These are phyloP conservation scores for Ramularia collo-cygni DNA, from an alignment of 2,329 filamentous ascomycete genomes.

Conservation along the genomic window DNA sequence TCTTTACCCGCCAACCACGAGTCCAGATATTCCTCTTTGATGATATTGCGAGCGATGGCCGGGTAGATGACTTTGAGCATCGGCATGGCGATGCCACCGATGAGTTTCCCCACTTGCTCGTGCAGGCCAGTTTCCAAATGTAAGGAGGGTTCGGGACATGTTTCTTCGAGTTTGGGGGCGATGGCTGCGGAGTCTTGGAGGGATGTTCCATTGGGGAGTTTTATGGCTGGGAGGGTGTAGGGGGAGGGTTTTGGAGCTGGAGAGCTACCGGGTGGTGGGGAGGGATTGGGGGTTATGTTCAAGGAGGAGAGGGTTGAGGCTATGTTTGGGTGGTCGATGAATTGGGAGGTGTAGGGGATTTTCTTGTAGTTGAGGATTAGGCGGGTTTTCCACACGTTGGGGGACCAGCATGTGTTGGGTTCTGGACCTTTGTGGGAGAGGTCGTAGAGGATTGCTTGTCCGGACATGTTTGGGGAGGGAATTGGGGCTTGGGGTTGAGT, in stretches of 20 bases:
- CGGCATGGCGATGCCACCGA: slow-evolving; percentile 8
- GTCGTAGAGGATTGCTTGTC: slow-evolving; percentile 8
- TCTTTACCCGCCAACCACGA: slow-evolving; percentile 12
- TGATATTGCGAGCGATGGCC: slow-evolving; percentile 11
- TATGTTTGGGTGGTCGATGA: slow-evolving; percentile 11
- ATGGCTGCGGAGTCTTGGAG: slow-evolving; percentile 19
- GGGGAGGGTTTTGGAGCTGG: slow-evolving; percentile 2
- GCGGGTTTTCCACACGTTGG: slow-evolving; percentile 67
- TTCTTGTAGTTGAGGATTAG: slow-evolving; percentile 32
- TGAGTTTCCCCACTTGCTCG: slow-evolving; percentile 4
- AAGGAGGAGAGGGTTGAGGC: slow-evolving; percentile 9
- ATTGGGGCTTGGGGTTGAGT: no score
- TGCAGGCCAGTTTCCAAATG: slow-evolving; percentile 12
- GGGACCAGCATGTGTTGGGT: slow-evolving; percentile 51
- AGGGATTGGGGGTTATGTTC: slow-evolving; percentile 9
- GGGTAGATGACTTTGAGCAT: slow-evolving; percentile 19
- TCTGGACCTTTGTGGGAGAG: slow-evolving; percentile 5
- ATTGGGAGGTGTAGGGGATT: slow-evolving; percentile 17
- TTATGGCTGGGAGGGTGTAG: slow-evolving; percentile 19
- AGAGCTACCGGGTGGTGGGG: not conserved
- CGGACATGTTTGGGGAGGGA: not conserved
- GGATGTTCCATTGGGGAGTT: slow-evolving; percentile 10
- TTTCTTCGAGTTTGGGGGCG: slow-evolving; percentile 14
- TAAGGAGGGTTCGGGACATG: slow-evolving; percentile 13
- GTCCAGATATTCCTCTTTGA: slow-evolving; percentile 24